phyloP scores from a whole-genome alignment of 331 rosid genomes.

The Spiraea crenata region DNA sequence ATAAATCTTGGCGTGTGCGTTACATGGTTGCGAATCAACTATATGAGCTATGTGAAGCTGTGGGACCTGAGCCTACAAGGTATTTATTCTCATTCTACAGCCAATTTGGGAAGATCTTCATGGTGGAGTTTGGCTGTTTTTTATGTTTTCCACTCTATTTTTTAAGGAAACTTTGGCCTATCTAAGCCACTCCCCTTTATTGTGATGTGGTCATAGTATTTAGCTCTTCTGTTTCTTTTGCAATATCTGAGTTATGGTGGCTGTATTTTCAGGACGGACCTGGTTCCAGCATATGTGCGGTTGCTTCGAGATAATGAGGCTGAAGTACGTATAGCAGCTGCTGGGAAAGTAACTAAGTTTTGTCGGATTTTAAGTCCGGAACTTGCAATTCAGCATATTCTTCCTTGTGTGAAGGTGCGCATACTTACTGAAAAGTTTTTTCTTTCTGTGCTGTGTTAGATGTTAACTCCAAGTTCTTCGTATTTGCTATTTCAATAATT shows the following conservation, averaged over 20 bases:
- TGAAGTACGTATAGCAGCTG: slow-evolving; percentile 99
- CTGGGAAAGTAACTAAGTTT: slow-evolving; percentile 93
- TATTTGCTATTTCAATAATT: slow-evolving; percentile 17
- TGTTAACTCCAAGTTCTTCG: neutral
- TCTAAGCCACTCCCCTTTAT: neutral
- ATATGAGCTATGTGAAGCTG: slow-evolving; percentile 95
- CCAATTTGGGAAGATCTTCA: neutral
- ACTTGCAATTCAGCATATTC: slow-evolving; percentile 85
- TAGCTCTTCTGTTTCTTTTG: slow-evolving; percentile 9
- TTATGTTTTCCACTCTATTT: neutral
- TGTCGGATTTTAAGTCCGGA: slow-evolving; percentile 89
- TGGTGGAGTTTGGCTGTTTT: neutral
- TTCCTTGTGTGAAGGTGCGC: slow-evolving; percentile 92
- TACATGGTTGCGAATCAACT: slow-evolving; percentile 98
- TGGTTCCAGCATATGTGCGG: slow-evolving; percentile 97
- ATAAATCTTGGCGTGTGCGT: slow-evolving; percentile 98
- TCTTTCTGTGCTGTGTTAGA: slow-evolving; percentile 8
- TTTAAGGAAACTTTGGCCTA: neutral
- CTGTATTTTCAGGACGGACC: slow-evolving; percentile 56
- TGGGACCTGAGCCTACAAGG: slow-evolving; percentile 96
- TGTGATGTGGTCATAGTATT: neutral
- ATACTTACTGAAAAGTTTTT: slow-evolving; percentile 21
- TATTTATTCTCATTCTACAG: slow-evolving; percentile 28
- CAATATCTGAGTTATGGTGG: slow-evolving; percentile 19
- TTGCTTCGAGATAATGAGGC: slow-evolving; percentile 96